phyloP scores from a whole-genome alignment of 345 rosid species.

The Toxicodendron radicans region DNA sequence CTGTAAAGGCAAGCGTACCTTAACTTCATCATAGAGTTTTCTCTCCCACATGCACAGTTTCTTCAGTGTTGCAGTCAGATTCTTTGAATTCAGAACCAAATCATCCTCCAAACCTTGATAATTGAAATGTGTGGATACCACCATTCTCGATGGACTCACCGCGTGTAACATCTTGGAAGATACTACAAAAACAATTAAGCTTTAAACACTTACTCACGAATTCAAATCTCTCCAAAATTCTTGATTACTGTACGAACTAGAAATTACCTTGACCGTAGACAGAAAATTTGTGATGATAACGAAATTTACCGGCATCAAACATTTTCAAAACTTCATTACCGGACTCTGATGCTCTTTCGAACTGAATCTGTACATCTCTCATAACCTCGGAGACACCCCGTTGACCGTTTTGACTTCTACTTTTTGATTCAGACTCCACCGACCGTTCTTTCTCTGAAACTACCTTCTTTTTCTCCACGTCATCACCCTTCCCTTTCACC shows the following conservation, averaged over 20 bases:
- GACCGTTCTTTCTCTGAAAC: conserved; percentile 21
- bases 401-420: conserved; percentile 15
- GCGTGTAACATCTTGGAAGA: conserved; percentile 39
- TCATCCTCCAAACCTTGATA: conserved; percentile 32
- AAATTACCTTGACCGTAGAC: conserved; percentile 29
- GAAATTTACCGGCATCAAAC: conserved; percentile 44
- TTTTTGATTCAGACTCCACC: conserved; percentile 12
- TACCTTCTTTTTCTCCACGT: conserved; percentile 18
- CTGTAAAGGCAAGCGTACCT: conserved; percentile 39
- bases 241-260: not conserved
- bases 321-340: conserved; percentile 38
- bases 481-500: not conserved
- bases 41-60: conserved; percentile 71
- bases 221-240: not conserved
- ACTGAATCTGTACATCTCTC: conserved; percentile 34
- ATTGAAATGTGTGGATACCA: conserved; percentile 18
- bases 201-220: not conserved
- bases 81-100: conserved; percentile 29
- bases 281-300: conserved; percentile 29
- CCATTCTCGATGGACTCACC: conserved; percentile 9
- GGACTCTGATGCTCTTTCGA: conserved; percentile 45
- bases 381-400: conserved; percentile 24
- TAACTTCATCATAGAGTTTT: conserved; percentile 72
- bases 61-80: conserved; percentile 52
- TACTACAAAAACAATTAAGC: conserved; percentile 19